These are phyloP conservation scores for Isatis tinctoria DNA, from an alignment of 345 rosid genomes.

Conservation along the genomic window DNA sequence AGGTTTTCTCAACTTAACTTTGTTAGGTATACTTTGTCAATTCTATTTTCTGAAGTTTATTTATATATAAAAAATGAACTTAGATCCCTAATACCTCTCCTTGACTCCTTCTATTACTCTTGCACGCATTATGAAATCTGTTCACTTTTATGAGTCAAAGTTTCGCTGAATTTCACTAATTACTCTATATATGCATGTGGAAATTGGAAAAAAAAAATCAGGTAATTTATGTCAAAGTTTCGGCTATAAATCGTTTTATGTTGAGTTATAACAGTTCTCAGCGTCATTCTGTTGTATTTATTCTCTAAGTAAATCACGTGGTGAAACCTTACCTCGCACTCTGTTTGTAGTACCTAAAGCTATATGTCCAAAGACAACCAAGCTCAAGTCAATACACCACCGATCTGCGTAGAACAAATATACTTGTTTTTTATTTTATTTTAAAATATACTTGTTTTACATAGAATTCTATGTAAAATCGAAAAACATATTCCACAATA, in stretches of 20 bases:
- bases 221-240: not conserved
- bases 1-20: slow-evolving; percentile 13
- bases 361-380: not conserved
- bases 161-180: not conserved
- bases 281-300: not conserved
- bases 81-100: not conserved
- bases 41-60: not conserved
- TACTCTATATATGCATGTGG: not conserved
- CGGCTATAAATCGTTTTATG: not conserved
- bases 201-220: not conserved
- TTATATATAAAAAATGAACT: not conserved
- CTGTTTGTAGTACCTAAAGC: not conserved
- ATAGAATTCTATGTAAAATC: not conserved
- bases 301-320: not conserved
- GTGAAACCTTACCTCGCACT: not conserved
- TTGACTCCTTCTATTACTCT: not conserved
- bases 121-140: not conserved
- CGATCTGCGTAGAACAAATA: not conserved
- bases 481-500: not conserved
- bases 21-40: not conserved
- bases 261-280: not conserved
- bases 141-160: not conserved
- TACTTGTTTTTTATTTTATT: not conserved
- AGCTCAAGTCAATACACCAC: not conserved
- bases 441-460: not conserved